Percentiles rank a stretch among this genome's conserved stretches.
Conservation (phyloP, 345 rosid genomes). For the Psidium friedrichsthalianum region DNA sequence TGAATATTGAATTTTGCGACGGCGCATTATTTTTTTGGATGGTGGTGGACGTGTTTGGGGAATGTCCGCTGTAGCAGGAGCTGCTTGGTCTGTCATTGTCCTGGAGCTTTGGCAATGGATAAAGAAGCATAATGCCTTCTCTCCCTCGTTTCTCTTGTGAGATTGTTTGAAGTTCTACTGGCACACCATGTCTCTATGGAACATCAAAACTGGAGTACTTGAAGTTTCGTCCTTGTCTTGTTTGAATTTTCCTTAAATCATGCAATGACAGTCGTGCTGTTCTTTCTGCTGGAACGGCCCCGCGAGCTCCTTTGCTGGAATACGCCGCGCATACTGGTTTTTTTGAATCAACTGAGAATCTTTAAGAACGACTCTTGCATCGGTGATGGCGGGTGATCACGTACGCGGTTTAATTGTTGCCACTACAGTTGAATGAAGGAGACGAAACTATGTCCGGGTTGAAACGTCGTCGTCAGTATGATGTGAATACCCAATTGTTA, state of each 20-base stretch:
- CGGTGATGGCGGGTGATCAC: not conserved
- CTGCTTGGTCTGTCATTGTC: slow-evolving; percentile 3
- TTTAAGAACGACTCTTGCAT: not conserved
- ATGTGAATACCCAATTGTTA: not conserved
- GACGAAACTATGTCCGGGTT: not conserved
- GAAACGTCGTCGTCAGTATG: not conserved
- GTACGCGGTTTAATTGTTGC: not conserved
- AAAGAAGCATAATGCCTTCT: not conserved
- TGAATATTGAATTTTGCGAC: not conserved
- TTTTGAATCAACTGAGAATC: not conserved
- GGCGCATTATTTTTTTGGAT: not conserved
- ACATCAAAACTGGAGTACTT: not conserved
- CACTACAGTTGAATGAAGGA: not conserved
- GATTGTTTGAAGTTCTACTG: not conserved
- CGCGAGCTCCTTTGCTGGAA: not conserved
- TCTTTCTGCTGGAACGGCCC: not conserved
- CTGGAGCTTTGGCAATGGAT: not conserved
- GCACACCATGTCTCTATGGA: not conserved
- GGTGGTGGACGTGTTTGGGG: slow-evolving; percentile 6
- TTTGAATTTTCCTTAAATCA: not conserved
- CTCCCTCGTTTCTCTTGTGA: not conserved
- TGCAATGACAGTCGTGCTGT: not conserved
- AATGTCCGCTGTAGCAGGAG: slow-evolving; percentile 24
- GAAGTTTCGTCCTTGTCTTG: not conserved
- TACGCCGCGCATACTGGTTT: not conserved